phyloP scores from a whole-genome alignment of 108 stramenopile genomes.

The Fragilariopsis cylindrus region DNA sequence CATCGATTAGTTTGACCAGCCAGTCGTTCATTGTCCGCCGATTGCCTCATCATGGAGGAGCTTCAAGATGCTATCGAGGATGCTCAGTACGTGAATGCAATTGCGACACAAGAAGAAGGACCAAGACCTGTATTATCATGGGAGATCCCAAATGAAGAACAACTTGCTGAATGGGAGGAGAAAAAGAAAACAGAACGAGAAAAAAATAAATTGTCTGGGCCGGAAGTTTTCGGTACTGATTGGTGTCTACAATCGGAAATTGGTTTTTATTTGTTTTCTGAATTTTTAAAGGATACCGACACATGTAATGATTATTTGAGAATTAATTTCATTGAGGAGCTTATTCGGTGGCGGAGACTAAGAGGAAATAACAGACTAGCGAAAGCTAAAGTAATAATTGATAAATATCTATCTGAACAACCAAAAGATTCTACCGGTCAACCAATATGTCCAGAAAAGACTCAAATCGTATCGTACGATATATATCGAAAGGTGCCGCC shows the following conservation, averaged over 20 bases:
- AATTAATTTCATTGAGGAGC: slow-evolving; percentile 81
- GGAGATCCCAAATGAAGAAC: slow-evolving; percentile 64
- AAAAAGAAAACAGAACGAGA: slow-evolving; percentile 14
- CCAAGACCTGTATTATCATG: slow-evolving; percentile 76
- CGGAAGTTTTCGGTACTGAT: slow-evolving; percentile 50
- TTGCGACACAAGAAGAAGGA: slow-evolving; percentile 73
- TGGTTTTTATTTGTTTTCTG: slow-evolving; percentile 72
- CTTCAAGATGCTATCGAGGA: slow-evolving; percentile 90
- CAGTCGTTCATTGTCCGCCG: too few species aligned
- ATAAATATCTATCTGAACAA: slow-evolving; percentile 26
- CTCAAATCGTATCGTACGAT: slow-evolving; percentile 55
- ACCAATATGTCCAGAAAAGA: slow-evolving; percentile 39
- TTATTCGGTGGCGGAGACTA: slow-evolving; percentile 52
- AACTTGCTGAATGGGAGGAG: slow-evolving; percentile 57
- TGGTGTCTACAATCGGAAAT: slow-evolving; percentile 59
- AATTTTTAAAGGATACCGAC: slow-evolving; percentile 64
- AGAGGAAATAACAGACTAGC: slow-evolving; percentile 47
- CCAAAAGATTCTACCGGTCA: slow-evolving; percentile 24
- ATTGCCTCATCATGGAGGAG: slow-evolving; percentile 66
- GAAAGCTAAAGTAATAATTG: slow-evolving; percentile 41
- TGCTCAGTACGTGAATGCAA: slow-evolving; percentile 88
- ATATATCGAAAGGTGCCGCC: slow-evolving; percentile 21
- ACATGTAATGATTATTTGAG: slow-evolving; percentile 56
- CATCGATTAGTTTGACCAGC: too few species aligned
- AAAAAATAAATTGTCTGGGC: slow-evolving; percentile 17